Evolutionary conservation across 108 stramenopile genomes (phyloP).

Genomic region (Epithemia pelagica): DNA sequence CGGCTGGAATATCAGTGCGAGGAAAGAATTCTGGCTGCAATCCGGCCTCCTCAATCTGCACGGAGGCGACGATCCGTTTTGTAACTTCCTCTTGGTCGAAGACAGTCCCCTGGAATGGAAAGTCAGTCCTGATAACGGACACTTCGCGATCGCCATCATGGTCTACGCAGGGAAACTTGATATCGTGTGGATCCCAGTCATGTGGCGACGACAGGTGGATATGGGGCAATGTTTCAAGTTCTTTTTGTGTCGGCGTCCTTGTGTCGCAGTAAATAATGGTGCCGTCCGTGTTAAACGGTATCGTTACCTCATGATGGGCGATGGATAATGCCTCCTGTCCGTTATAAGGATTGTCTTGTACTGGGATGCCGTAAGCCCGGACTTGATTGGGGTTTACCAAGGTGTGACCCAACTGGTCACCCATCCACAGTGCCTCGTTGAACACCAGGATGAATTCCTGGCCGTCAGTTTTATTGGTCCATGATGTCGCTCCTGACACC

Average conservation of each 20-base stretch:
- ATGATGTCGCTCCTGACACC: slow-evolving; percentile 22
- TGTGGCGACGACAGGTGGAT: too few species aligned
- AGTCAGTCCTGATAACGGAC: too few species aligned
- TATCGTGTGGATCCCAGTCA: too few species aligned
- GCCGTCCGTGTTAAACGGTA: background rate
- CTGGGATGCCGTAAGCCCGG: slow-evolving; percentile 14
- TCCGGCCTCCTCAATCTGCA: too few species aligned
- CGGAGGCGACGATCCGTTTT: too few species aligned
- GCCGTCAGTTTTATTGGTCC: slow-evolving; percentile 9
- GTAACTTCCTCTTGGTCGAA: too few species aligned
- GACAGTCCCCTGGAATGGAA: too few species aligned
- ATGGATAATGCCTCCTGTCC: background rate
- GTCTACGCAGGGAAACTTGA: too few species aligned
- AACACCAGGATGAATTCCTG: slow-evolving; percentile 21
- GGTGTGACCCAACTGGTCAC: slow-evolving; percentile 12
- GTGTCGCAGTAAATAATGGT: slow-evolving; percentile 8
- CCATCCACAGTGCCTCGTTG: slow-evolving; percentile 19
- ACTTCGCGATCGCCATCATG: too few species aligned
- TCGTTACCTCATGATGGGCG: background rate
- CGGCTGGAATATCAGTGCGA: too few species aligned
- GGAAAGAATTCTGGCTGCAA: too few species aligned
- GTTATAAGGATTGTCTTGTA: slow-evolving; percentile 14
- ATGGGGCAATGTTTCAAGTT: slow-evolving; percentile 3
- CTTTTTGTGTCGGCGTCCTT: slow-evolving; percentile 9
- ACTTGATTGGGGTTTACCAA: slow-evolving; percentile 34